A percentile compares a stretch with the other conserved stretches of the same genome.
phyloP scores from a whole-genome alignment of 495 filamentous ascomycete genomes.

The Neurospora tetrasperma region DNA sequence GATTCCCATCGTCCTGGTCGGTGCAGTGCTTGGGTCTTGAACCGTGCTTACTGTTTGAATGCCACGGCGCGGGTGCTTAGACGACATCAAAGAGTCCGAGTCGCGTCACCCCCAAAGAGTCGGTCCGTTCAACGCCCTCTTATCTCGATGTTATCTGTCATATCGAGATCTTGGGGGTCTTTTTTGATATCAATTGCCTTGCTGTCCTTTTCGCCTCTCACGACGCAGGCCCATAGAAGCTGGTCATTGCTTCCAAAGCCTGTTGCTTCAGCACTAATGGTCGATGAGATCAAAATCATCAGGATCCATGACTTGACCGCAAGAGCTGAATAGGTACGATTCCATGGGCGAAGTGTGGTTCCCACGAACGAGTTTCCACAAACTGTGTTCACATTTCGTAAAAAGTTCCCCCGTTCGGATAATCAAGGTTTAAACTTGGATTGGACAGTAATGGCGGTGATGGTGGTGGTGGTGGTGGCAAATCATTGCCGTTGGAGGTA shows the following conservation, averaged over 20 bases:
- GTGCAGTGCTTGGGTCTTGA: neutral
- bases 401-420: neutral
- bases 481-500: neutral
- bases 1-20: neutral
- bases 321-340: too few species aligned
- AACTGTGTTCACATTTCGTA: neutral
- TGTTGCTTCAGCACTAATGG: neutral
- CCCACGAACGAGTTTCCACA: neutral
- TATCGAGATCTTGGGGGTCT: neutral
- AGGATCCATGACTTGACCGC: neutral
- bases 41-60: neutral
- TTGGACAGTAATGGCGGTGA: too few species aligned
- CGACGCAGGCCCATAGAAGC: neutral
- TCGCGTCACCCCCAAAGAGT: neutral
- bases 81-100: neutral
- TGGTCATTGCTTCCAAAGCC: neutral
- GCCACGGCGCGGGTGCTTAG: neutral
- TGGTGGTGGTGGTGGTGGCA: neutral
- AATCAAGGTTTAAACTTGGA: neutral
- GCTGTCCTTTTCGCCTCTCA: neutral
- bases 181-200: too few species aligned
- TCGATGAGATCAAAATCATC: neutral
- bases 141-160: neutral
- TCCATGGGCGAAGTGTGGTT: neutral
- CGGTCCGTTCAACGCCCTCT: neutral